Base-by-base conservation (phyloP, 1,284 basidiomycete species). In the Moesziomyces sp. region DNA sequence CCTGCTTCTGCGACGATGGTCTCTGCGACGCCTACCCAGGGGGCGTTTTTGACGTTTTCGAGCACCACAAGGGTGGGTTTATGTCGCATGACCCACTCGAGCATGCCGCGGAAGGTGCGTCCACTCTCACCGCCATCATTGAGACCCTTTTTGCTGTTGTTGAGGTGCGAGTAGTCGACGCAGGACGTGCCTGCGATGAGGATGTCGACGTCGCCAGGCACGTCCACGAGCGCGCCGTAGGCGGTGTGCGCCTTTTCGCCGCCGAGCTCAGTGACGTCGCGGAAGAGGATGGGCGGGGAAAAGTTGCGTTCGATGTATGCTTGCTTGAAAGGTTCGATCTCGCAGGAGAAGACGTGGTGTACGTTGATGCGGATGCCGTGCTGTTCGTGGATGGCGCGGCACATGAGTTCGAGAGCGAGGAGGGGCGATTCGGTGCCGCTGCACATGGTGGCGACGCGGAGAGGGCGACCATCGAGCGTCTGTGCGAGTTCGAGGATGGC, bases 221-320 rank as follows among this genome's bases (percentile, higher is more conserved):
- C 94, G 30, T 89, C 87, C 7, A 90, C 92, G 28, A 92, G 86
- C 5, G 93, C 90, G 5, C 94, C 94, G 83, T 97, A 97, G 0
- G 94, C 95, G 0, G 94, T 97, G 62, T 92, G 90, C 16, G 84
- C 84, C 30, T 74, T 60, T 19, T 83, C 79, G 59, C 83, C 75
- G 40, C 80, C 93, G 18, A 97, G 88, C 81, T 97, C 94, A 58
- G 92, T 94, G 16, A 97, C 94, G 82, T 97, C 95, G 57, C 95
- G 89, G 84, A 97, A 97, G 38, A 97, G 87, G 40, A 97, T 86
- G 5, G 94, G 94, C 14, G 93, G 93, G 3, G 85, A 77, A 83
- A 97, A 97, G 85, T 97, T 97, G 26, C 95, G 89, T 84, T 97
- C 95, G 68, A 97, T 97, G 84, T 97, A 97, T 0, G 94, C 94